These are phyloP conservation scores for Dysphania ambrosioides DNA, from an alignment of 148 eudicot genomes.

Conservation along the genomic window DNA sequence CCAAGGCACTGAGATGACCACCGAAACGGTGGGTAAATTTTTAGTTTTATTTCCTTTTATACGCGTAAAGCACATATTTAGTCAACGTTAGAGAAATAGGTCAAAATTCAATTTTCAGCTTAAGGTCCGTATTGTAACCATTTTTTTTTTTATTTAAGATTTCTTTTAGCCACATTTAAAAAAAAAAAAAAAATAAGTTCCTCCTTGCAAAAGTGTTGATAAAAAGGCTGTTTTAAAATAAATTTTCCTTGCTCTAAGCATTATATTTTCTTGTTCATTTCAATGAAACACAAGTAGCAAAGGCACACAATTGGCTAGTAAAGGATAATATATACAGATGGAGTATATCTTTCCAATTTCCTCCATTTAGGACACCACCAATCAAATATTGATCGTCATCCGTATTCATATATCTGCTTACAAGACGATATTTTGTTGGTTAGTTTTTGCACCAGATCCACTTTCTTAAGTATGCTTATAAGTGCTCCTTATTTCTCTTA, in stretches of 20 bases:
- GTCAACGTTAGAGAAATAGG: no score
- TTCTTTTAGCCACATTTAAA: no score
- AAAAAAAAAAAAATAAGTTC: no score
- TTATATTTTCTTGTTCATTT: neutral
- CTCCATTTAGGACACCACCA: slow-evolving; percentile 3
- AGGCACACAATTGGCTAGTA: neutral
- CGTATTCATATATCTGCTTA: slow-evolving; percentile 1
- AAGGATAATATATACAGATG: neutral
- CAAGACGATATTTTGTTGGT: slow-evolving; percentile 2
- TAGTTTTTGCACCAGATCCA: slow-evolving; percentile 16
- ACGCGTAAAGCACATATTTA: no score
- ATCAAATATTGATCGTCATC: neutral
- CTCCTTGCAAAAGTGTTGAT: neutral
- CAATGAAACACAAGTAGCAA: neutral
- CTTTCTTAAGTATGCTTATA: slow-evolving; percentile 18
- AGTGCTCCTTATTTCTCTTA: neutral
- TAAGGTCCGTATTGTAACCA: no score
- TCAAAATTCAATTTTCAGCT: no score
- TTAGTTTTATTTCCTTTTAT: no score
- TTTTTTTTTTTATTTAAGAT: no score
- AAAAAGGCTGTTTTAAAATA: no score
- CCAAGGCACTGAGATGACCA: no score
- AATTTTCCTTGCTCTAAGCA: neutral
- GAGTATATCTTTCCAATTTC: neutral
- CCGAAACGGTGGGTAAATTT: no score